Percentiles rank a stretch among this genome's conserved stretches.
phyloP scores from a whole-genome alignment of 1,284 basidiomycete genomes.

The Trametes polyzona region DNA sequence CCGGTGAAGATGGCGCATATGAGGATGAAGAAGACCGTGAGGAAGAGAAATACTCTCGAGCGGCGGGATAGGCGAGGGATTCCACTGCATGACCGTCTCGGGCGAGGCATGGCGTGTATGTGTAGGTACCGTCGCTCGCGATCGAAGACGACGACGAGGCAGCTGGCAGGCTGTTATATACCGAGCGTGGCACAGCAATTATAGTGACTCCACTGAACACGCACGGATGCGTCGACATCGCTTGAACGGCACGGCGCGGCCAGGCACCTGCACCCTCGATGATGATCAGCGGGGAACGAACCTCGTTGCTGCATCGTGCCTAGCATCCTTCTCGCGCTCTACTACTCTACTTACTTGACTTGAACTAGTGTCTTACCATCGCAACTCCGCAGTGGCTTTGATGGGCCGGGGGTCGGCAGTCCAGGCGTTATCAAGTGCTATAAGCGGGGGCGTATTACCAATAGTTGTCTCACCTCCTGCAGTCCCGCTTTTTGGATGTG shows the following conservation, averaged over 20 bases:
- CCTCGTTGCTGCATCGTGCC: neutral
- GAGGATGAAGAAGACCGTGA: neutral
- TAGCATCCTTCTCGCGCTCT: no score
- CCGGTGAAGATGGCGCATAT: conserved; percentile 5
- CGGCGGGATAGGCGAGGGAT: conserved; percentile 3
- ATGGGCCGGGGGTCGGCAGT: no score
- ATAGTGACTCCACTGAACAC: no score
- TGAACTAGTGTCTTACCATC: no score
- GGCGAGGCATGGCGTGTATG: neutral
- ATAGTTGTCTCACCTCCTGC: no score
- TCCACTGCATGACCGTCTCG: neutral
- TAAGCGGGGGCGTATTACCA: no score
- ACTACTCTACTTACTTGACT: no score
- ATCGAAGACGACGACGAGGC: no score
- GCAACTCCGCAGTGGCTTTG: no score
- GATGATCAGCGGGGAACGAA: neutral
- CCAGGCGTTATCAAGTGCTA: no score
- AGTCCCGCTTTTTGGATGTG: no score
- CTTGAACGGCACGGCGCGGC: neutral
- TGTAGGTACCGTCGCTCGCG: neutral
- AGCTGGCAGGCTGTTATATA: neutral
- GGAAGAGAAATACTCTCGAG: conserved; percentile 1
- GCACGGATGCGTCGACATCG: no score
- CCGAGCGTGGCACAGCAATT: neutral
- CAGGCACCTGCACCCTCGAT: neutral